Evolutionary conservation across 192 early-diverging fungal genomes (phyloP).

Genomic region (Geosiphon pyriformis): DNA sequence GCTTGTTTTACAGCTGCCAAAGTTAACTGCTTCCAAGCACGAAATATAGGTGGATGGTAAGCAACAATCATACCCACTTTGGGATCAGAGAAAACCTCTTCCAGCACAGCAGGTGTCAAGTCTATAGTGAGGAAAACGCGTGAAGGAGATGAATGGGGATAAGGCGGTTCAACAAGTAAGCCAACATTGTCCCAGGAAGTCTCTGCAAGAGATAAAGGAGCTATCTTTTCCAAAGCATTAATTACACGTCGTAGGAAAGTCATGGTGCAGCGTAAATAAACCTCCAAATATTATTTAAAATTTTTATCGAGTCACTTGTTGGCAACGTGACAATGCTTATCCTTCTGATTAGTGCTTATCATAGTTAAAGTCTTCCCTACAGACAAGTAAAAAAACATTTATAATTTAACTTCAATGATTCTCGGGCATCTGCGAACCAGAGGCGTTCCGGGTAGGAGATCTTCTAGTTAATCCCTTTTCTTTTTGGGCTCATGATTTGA

Average conservation of each 20-base stretch:
- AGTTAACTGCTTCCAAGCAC: constrained; percentile 69
- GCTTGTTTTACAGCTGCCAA: constrained; percentile 72
- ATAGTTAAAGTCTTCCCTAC: too few relatives aligned
- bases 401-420: too few relatives aligned
- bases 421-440: too few relatives aligned
- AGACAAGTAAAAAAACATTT: too few relatives aligned
- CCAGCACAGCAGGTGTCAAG: constrained; percentile 68
- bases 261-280: too few relatives aligned
- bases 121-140: constrained; percentile 91
- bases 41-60: constrained; percentile 94
- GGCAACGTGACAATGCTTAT: too few relatives aligned
- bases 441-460: too few relatives aligned
- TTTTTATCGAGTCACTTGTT: too few relatives aligned
- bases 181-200: constrained; percentile 92
- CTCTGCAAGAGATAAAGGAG: constrained; percentile 78
- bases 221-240: constrained; percentile 72
- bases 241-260: constrained; percentile 54
- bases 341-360: too few relatives aligned
- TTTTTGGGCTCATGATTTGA: too few relatives aligned
- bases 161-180: constrained; percentile 81
- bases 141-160: constrained; percentile 49
- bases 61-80: constrained; percentile 81
- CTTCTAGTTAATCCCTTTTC: too few relatives aligned
- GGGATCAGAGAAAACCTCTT: constrained; percentile 71
- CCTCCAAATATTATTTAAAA: too few relatives aligned